phyloP scores from a whole-genome alignment of 2,329 filamentous ascomycete species.

The Aspergillus sp. region DNA sequence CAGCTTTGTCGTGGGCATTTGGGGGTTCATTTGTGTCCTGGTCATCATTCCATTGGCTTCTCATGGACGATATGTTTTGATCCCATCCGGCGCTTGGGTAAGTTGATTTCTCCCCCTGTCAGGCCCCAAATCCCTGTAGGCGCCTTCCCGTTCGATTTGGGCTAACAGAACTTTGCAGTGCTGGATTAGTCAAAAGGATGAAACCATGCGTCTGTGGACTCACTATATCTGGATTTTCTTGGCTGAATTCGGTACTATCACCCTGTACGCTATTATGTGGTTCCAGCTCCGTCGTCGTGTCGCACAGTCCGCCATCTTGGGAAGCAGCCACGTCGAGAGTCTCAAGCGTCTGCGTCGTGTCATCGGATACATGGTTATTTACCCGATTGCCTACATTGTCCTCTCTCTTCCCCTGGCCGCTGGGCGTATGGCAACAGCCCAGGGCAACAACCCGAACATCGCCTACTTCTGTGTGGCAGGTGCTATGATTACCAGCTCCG shows the following conservation, averaged over 20 bases:
- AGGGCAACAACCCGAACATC: conserved; percentile 24
- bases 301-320: conserved; percentile 28
- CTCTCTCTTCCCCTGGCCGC: conserved; percentile 56
- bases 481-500: conserved; percentile 50
- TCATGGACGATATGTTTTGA: conserved; percentile 37
- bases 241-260: conserved; percentile 44
- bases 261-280: conserved; percentile 43
- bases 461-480: conserved; percentile 46
- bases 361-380: conserved; percentile 41
- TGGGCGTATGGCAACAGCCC: conserved; percentile 36
- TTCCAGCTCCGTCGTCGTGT: conserved; percentile 42
- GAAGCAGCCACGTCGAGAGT: conserved; percentile 29
- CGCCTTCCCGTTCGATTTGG: neutral
- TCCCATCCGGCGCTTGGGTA: conserved; percentile 44
- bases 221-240: conserved; percentile 50
- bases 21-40: conserved; percentile 40
- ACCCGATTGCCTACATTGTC: conserved; percentile 49
- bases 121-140: no score
- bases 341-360: conserved; percentile 35
- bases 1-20: conserved; percentile 36
- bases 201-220: conserved; percentile 41
- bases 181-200: conserved; percentile 33
- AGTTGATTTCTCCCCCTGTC: neutral
- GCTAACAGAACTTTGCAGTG: conserved; percentile 11
- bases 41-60: conserved; percentile 40